Conservation (phyloP, 192 early-diverging fungal genomes). For the Pilaira anomala region DNA sequence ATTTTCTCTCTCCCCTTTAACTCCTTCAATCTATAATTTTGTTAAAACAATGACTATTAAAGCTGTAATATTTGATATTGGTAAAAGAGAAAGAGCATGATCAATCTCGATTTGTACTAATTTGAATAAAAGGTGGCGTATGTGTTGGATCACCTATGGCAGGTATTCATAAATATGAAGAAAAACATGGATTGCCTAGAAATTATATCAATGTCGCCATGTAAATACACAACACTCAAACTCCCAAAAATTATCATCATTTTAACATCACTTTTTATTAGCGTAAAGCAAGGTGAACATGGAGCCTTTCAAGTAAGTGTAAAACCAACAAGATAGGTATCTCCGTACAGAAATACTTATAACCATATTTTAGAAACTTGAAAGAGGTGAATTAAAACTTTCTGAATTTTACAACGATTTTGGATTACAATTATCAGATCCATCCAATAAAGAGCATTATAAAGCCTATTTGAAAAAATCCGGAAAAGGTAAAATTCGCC, state of each 20-base stretch:
- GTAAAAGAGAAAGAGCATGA: slow-evolving; percentile 1
- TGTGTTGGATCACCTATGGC: slow-evolving; percentile 77
- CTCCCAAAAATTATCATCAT: not conserved
- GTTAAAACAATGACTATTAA: slow-evolving; percentile 39
- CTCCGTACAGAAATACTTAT: not conserved
- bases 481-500: slow-evolving; percentile 22
- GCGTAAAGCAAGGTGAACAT: slow-evolving; percentile 36
- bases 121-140: slow-evolving; percentile 55
- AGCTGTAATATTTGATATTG: slow-evolving; percentile 85
- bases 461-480: slow-evolving; percentile 36
- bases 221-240: slow-evolving; percentile 27
- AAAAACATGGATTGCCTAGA: slow-evolving; percentile 57
- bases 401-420: slow-evolving; percentile 56
- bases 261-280: not conserved
- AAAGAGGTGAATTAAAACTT: slow-evolving; percentile 60
- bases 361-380: slow-evolving; percentile 39
- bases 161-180: slow-evolving; percentile 70
- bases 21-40: no score
- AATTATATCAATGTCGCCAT: slow-evolving; percentile 87
- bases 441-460: slow-evolving; percentile 47
- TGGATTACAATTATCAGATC: slow-evolving; percentile 56
- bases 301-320: slow-evolving; percentile 43
- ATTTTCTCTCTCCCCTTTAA: not conserved
- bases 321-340: not conserved
- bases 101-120: not conserved